Percentiles rank a stretch among this genome's conserved stretches.
These are phyloP conservation scores for Paracamarosporium sp. DNA, from an alignment of 2,329 filamentous ascomycete species.

Conservation along the genomic window DNA sequence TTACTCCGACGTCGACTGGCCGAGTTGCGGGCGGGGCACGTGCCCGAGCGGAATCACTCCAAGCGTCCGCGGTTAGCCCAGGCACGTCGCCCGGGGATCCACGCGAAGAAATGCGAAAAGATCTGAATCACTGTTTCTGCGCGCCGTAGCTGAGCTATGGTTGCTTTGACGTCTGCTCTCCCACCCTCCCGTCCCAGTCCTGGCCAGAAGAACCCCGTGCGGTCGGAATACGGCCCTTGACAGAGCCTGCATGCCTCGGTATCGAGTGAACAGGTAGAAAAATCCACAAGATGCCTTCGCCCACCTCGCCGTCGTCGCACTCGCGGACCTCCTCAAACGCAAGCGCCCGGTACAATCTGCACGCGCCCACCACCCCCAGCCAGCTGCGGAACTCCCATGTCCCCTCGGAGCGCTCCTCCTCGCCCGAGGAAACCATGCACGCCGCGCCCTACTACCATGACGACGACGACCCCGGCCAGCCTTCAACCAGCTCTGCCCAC, in stretches of 20 bases:
- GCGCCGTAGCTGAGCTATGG: neutral
- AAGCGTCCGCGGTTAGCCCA: conserved; percentile 7
- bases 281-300: conserved; percentile 24
- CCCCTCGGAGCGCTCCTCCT: conserved; percentile 49
- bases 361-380: conserved; percentile 46
- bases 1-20: conserved; percentile 6
- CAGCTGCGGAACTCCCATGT: conserved; percentile 51
- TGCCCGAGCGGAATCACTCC: conserved; percentile 27
- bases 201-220: conserved; percentile 15
- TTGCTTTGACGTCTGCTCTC: neutral
- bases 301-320: conserved; percentile 21
- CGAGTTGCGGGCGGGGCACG: conserved; percentile 27
- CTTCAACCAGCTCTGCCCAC: conserved; percentile 19
- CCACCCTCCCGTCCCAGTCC: conserved; percentile 9
- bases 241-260: conserved; percentile 7
- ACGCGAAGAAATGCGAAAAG: neutral
- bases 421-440: conserved; percentile 50
- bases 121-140: neutral
- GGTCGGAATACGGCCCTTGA: conserved; percentile 21
- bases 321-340: conserved; percentile 40
- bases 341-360: conserved; percentile 36
- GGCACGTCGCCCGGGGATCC: neutral
- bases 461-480: conserved; percentile 26
- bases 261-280: neutral
- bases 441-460: conserved; percentile 27